Evolutionary conservation across 225 moss, liverwort and hornwort species (phyloP).

Genomic region (Ulota crispa): DNA sequence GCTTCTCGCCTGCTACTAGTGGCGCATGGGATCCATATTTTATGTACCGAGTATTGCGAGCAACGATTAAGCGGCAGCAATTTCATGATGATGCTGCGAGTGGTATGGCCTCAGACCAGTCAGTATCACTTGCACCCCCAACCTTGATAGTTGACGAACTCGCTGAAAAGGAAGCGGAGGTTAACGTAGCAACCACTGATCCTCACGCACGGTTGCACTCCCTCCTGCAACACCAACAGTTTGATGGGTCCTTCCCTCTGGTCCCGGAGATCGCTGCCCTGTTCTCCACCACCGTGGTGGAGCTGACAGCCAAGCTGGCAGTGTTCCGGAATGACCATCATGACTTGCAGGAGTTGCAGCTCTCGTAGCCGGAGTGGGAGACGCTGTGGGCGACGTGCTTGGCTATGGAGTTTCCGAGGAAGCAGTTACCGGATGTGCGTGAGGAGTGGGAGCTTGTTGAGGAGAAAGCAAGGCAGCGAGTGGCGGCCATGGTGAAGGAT

Average conservation of each 20-base stretch:
- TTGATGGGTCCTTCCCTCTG: slow-evolving; percentile 37
- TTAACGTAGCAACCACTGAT: not conserved
- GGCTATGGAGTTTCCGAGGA: slow-evolving; percentile 31
- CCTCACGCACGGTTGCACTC: slow-evolving; percentile 17
- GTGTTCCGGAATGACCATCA: not conserved
- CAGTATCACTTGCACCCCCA: no score
- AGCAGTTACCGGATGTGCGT: slow-evolving; percentile 21
- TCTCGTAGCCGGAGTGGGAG: slow-evolving; percentile 25
- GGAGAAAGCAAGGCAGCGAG: slow-evolving; percentile 39
- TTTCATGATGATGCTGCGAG: no score
- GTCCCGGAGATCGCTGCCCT: slow-evolving; percentile 1
- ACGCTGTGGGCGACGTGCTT: slow-evolving; percentile 34
- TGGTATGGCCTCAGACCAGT: no score
- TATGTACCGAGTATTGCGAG: no score
- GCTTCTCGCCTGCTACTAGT: not conserved
- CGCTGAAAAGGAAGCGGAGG: not conserved
- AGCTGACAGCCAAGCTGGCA: not conserved
- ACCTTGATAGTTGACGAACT: no score
- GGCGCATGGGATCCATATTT: no score
- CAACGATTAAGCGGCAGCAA: no score
- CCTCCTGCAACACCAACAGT: slow-evolving; percentile 32
- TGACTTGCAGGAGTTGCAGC: not conserved
- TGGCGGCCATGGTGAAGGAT: slow-evolving; percentile 15
- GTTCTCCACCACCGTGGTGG: slow-evolving; percentile 4
- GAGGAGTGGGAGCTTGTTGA: slow-evolving; percentile 51